Percentiles rank a stretch among this genome's conserved stretches.
These are phyloP conservation scores for Phaffia tasmanica DNA, from an alignment of 768 basidiomycete species.

Conservation along the genomic window DNA sequence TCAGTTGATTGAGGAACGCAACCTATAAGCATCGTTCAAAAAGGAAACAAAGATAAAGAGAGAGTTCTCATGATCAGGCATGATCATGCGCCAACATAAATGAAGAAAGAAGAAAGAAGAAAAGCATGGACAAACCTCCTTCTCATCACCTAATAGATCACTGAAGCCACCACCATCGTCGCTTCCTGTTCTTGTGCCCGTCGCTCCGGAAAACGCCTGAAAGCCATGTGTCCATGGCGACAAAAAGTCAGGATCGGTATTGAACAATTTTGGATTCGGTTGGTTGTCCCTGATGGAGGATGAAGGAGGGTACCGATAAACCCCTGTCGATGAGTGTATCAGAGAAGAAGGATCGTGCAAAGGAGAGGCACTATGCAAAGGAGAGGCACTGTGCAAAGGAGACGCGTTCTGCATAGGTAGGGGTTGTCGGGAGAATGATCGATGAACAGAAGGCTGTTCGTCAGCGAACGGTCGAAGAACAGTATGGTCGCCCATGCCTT, in stretches of 20 bases:
- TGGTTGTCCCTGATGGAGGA: background rate
- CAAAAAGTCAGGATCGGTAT: too few species aligned
- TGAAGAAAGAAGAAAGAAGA: background rate
- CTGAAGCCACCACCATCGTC: background rate
- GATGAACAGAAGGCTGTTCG: background rate
- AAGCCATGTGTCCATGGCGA: background rate
- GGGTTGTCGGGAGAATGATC: conserved; percentile 2
- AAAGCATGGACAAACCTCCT: conserved; percentile 9
- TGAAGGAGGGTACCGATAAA: background rate
- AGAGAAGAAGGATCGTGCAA: background rate
- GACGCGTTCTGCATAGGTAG: background rate
- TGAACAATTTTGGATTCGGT: too few species aligned
- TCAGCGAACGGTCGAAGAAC: background rate
- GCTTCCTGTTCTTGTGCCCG: background rate
- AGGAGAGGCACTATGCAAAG: conserved; percentile 1
- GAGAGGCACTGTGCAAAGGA: background rate
- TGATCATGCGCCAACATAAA: background rate
- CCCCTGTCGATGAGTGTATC: background rate
- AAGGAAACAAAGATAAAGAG: background rate
- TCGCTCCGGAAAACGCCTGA: conserved; percentile 9
- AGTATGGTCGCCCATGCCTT: background rate
- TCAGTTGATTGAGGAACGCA: conserved; percentile 19
- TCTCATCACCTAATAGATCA: conserved; percentile 15
- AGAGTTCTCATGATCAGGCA: background rate
- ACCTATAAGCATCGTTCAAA: background rate